Conservation (phyloP, 208 protist species). For the Wallacemonas sp. region DNA sequence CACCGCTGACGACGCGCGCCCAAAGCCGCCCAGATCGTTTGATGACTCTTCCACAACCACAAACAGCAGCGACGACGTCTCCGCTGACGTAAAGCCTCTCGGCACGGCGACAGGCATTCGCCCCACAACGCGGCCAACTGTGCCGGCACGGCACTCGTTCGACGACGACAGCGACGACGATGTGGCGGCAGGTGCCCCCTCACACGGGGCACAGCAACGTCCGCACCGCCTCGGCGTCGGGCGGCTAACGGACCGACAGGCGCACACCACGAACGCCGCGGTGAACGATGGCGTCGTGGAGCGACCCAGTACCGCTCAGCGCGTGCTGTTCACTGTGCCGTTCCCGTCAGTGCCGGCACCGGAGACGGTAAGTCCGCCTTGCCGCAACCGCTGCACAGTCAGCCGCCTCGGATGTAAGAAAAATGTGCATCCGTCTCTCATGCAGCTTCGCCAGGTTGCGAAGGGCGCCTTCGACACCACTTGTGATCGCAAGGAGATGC, state of each 20-base stretch:
- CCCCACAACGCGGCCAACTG: neutral
- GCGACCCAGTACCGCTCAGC: constrained; percentile 1
- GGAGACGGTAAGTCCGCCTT: constrained; percentile 23
- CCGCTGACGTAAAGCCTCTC: too few relatives aligned
- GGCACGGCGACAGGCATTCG: too few relatives aligned
- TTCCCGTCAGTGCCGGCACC: constrained; percentile 45
- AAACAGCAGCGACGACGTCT: too few relatives aligned
- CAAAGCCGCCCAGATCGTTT: too few relatives aligned
- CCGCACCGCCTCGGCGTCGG: neutral
- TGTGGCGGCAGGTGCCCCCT: neutral
- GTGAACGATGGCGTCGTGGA: neutral
- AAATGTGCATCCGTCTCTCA: constrained; percentile 35
- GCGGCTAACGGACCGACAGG: neutral
- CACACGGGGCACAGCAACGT: neutral
- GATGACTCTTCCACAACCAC: too few relatives aligned
- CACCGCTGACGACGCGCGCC: too few relatives aligned
- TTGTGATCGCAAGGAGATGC: constrained; percentile 18
- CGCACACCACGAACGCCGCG: neutral
- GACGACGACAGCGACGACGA: constrained; percentile 47
- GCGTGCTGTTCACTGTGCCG: constrained; percentile 40
- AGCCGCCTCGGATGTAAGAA: constrained; percentile 39
- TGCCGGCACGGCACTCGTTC: constrained; percentile 21
- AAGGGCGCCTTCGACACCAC: constrained; percentile 20
- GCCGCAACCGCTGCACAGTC: constrained; percentile 57
- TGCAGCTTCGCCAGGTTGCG: constrained; percentile 31